phyloP scores from a whole-genome alignment of 1,139 yeast genomes.

The Taphrina betulina region DNA sequence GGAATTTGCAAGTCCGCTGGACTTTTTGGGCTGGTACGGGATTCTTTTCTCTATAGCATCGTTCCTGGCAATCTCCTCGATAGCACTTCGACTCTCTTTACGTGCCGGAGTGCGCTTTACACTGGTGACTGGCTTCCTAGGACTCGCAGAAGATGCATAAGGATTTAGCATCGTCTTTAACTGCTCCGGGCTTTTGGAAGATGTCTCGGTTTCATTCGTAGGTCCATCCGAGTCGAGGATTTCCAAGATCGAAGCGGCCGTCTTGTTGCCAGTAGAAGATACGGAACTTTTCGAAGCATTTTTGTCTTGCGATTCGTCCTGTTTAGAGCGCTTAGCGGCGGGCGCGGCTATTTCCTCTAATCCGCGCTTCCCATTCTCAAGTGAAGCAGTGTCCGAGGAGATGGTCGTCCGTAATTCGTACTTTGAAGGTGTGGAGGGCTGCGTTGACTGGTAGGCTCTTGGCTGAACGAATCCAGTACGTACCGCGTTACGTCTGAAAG shows the following conservation, averaged over 20 bases:
- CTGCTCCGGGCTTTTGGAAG: conserved; percentile 1
- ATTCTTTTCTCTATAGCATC: conserved; percentile 9
- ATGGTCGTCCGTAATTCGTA: conserved; percentile 4
- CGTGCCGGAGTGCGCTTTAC: conserved; percentile 1
- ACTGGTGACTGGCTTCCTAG: conserved; percentile 9
- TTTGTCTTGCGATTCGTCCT: not conserved
- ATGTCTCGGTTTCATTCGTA: not conserved
- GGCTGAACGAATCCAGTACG: conserved; percentile 13
- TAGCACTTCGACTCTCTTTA: conserved; percentile 2
- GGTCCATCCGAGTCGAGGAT: conserved; percentile 12
- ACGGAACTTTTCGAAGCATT: not conserved
- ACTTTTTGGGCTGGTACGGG: conserved; percentile 16
- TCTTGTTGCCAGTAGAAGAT: conserved; percentile 10
- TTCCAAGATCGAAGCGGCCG: conserved; percentile 28
- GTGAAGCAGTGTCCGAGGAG: not conserved
- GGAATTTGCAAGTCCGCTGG: conserved; percentile 13
- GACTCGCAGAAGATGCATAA: conserved; percentile 13
- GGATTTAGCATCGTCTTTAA: conserved; percentile 23
- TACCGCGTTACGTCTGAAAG: conserved; percentile 16
- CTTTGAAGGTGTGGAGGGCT: conserved; percentile 2
- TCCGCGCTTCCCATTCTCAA: conserved; percentile 13
- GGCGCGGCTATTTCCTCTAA: conserved; percentile 30
- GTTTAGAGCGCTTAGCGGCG: conserved; percentile 19
- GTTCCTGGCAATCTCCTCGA: conserved; percentile 16
- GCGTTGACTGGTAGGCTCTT: not conserved